phyloP scores from a whole-genome alignment of 805 yeast species.

The Hanseniaspora guilliermondii region DNA sequence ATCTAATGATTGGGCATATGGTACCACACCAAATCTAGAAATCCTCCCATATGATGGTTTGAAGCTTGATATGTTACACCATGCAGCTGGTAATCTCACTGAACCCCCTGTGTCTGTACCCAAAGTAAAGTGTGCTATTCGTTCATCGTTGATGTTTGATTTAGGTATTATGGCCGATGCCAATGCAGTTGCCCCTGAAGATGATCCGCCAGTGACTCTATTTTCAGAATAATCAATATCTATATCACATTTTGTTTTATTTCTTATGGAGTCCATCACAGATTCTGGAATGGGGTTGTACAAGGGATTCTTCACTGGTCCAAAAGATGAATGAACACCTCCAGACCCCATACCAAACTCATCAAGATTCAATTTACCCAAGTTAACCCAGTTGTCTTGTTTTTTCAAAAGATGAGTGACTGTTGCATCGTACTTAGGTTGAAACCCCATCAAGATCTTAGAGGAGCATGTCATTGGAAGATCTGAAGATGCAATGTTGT shows the following conservation, averaged over 20 bases:
- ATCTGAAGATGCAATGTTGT: constrained; percentile 58
- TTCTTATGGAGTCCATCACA: background rate
- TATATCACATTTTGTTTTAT: background rate
- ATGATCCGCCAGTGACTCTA: constrained; percentile 73
- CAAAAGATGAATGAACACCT: constrained; percentile 43
- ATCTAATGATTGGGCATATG: constrained; percentile 89
- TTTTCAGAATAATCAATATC: constrained; percentile 19
- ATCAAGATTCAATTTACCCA: constrained; percentile 86
- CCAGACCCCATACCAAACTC: constrained; percentile 96
- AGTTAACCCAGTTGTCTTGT: constrained; percentile 37
- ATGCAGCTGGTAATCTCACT: constrained; percentile 81
- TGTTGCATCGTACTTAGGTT: constrained; percentile 74
- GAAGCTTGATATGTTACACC: constrained; percentile 71
- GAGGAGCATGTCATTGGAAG: constrained; percentile 76
- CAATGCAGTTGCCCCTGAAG: constrained; percentile 93
- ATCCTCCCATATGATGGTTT: constrained; percentile 89
- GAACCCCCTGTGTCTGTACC: constrained; percentile 99
- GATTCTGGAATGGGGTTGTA: constrained; percentile 18
- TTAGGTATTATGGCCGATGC: constrained; percentile 48
- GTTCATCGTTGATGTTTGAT: constrained; percentile 78
- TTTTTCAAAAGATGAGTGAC: constrained; percentile 42
- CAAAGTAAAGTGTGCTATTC: constrained; percentile 42
- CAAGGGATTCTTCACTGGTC: constrained; percentile 46
- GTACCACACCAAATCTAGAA: constrained; percentile 81
- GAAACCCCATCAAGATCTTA: constrained; percentile 41